Evolutionary conservation across 163 green algal genomes (phyloP).

Genomic region (Picocystis sp.): DNA sequence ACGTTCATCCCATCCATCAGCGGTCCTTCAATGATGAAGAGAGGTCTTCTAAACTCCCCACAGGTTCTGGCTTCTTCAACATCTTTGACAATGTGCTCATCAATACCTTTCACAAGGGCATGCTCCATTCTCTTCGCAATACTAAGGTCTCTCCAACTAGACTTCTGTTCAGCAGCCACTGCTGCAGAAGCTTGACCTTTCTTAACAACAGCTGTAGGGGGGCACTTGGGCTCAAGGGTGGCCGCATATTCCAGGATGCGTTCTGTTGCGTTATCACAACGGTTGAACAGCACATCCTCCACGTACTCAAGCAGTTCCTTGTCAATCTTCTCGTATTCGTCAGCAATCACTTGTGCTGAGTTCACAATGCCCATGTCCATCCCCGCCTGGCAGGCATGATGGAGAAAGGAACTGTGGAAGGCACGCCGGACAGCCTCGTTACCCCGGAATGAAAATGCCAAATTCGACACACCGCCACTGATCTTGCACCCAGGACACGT

Average conservation of each 20-base stretch:
- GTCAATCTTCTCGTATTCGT: slow-evolving; percentile 88
- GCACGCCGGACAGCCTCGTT: slow-evolving; percentile 88
- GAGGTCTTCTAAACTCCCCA: slow-evolving; percentile 54
- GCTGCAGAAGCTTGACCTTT: slow-evolving; percentile 13
- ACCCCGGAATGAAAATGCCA: slow-evolving; percentile 96
- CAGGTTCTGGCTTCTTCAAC: slow-evolving; percentile 72
- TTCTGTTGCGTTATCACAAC: slow-evolving; percentile 70
- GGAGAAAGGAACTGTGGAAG: slow-evolving; percentile 88
- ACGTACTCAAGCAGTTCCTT: slow-evolving; percentile 85
- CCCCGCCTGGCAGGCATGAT: slow-evolving; percentile 80
- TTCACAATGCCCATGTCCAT: slow-evolving; percentile 99
- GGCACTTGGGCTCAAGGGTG: slow-evolving; percentile 66
- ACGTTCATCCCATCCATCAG: slow-evolving; percentile 99
- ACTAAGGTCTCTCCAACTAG: slow-evolving; percentile 51
- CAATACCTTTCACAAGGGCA: slow-evolving; percentile 84
- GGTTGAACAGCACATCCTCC: slow-evolving; percentile 91
- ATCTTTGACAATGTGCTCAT: slow-evolving; percentile 64
- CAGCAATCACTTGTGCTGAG: slow-evolving; percentile 62
- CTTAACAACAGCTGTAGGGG: slow-evolving; percentile 39
- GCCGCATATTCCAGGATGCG: slow-evolving; percentile 75
- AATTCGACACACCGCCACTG: slow-evolving; percentile 90
- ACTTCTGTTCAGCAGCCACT: neutral
- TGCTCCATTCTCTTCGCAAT: slow-evolving; percentile 77
- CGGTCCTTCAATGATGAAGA: slow-evolving; percentile 93
- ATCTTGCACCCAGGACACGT: slow-evolving; percentile 86